phyloP scores from a whole-genome alignment of 305 asterid genomes.

The Ajuga reptans region DNA sequence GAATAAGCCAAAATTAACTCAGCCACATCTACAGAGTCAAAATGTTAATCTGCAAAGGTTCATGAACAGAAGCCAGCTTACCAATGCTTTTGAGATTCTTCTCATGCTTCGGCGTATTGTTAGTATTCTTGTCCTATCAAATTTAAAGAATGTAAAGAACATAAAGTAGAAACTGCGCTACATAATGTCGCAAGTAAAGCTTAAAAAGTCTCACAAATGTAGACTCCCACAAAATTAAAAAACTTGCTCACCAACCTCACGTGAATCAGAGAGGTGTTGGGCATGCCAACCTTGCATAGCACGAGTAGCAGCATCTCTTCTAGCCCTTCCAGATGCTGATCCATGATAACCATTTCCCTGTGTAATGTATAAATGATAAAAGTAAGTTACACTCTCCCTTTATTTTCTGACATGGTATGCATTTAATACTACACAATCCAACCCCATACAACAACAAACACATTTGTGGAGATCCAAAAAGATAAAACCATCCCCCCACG shows the following conservation, averaged over 20 bases:
- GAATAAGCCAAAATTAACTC: neutral
- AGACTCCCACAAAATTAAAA: constrained; percentile 34
- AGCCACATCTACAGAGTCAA: constrained; percentile 4
- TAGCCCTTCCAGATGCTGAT: constrained; percentile 75
- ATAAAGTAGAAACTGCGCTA: neutral
- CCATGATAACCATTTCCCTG: constrained; percentile 79
- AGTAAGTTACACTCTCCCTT: neutral
- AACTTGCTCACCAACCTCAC: constrained; percentile 59
- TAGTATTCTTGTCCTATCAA: constrained; percentile 65
- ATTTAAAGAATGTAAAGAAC: constrained; percentile 14
- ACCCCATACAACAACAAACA: neutral
- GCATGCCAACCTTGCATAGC: constrained; percentile 98
- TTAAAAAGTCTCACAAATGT: constrained; percentile 7
- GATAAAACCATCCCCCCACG: too few species aligned
- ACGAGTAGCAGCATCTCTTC: constrained; percentile 92
- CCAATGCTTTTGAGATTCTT: constrained; percentile 80
- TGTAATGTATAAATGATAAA: constrained; percentile 15
- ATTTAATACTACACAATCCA: neutral
- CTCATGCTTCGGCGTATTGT: constrained; percentile 67
- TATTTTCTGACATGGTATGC: neutral
- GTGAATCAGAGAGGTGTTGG: constrained; percentile 50
- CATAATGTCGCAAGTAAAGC: constrained; percentile 10
- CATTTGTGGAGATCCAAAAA: neutral
- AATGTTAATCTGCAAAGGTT: constrained; percentile 6
- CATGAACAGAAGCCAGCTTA: constrained; percentile 29